Evolutionary conservation across 2,329 filamentous ascomycete genomes (phyloP), one percentile per base, ranked within the genome.

Genomic region (Calonectria ilicicola): DNA sequence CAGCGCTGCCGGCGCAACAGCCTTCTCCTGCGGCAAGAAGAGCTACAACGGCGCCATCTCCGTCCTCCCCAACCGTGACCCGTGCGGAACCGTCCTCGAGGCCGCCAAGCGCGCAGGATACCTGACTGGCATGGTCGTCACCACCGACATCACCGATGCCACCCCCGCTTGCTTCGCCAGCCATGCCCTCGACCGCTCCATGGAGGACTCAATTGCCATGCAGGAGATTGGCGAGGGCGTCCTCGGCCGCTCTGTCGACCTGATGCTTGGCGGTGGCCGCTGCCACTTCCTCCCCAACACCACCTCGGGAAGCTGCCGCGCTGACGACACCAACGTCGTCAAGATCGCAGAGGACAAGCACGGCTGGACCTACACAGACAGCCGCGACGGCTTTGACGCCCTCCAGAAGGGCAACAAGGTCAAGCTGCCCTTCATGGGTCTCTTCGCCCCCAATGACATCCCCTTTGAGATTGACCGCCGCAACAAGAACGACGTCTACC

Each of bases 31-130:
- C 80, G 96, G 92, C 23, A 86, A 89, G 81, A 99, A 99, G 90
- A 98, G 93, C 83, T 99, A 99, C 87, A 99, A 99, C 81, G 95
- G 95, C 60, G 97, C 97, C 77, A 98, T 99, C 78, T 94, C 95
- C 12, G 93, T 98, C 67, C 88, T 97, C 19, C 96, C 96, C 0
- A 93, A 97, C 83, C 91, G 94, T 77, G 91, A 91, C 35, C 95
- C 97, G 5, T 99, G 97, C 83, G 97, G 96, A 9, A 98, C 96
- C 21, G 95, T 93, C 5, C 90, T 99, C 66, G 97, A 99, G 86
- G 97, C 97, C 4, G 97, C 97, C 44, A 98, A 98, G 86, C 91
- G 92, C 78, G 94, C 94, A 10, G 97, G 97, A 17, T 98, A 98
- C 82, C 93, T 92, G 85, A 99, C 97, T 2, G 97, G 97, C 0